Percentiles rank a stretch among this genome's conserved stretches.
phyloP scores from a whole-genome alignment of 345 rosid genomes.

The Noccaea caerulescens region DNA sequence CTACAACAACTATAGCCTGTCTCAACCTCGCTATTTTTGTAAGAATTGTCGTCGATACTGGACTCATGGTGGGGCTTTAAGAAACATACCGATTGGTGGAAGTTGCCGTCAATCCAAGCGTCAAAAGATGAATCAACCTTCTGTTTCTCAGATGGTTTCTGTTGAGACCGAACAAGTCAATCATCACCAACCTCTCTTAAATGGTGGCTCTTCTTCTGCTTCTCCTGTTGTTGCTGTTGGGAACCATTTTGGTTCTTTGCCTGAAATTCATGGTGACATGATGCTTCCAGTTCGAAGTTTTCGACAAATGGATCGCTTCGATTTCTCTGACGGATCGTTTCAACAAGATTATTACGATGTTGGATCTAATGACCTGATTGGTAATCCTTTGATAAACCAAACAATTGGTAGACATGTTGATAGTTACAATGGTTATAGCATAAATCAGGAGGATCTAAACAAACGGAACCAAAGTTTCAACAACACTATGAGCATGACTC shows the following conservation, averaged over 20 bases:
- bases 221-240: not conserved
- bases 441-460: constrained; percentile 8
- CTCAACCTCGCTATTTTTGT: constrained; percentile 39
- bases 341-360: constrained; percentile 3
- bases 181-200: constrained; percentile 4
- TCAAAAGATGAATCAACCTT: constrained; percentile 4
- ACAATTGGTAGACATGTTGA: constrained; percentile 5
- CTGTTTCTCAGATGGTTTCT: not conserved
- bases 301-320: not conserved
- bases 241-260: constrained; percentile 7
- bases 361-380: constrained; percentile 28
- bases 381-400: constrained; percentile 26
- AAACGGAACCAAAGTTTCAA: constrained; percentile 24
- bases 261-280: constrained; percentile 10
- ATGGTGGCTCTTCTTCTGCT: constrained; percentile 6
- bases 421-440: not conserved
- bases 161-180: constrained; percentile 8
- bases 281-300: constrained; percentile 7
- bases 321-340: not conserved
- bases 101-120: constrained; percentile 16
- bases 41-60: constrained; percentile 39
- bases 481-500: constrained; percentile 8
- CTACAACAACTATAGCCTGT: constrained; percentile 36
- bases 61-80: constrained; percentile 42
- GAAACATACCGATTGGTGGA: constrained; percentile 42